Conservation (phyloP, 2,329 filamentous ascomycete species). For the Diaporthe vexans region DNA sequence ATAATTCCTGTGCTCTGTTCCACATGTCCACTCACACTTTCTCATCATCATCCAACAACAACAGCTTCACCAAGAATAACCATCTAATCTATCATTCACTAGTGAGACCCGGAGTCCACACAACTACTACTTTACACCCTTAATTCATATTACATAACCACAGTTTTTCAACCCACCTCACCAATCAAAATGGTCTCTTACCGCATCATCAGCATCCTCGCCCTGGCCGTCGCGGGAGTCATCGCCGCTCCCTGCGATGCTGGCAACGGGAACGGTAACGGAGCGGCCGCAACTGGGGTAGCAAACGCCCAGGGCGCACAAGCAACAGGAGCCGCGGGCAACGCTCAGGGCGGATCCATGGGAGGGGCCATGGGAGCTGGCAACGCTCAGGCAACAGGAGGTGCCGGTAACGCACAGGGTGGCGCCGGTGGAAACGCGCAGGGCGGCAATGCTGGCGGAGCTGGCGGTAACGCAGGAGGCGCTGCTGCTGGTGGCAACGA, state of each 20-base stretch:
- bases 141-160: slow-evolving; percentile 12
- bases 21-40: not conserved
- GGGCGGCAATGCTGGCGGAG: not conserved
- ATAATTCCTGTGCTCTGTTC: not conserved
- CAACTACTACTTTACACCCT: not conserved
- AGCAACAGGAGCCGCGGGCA: not conserved
- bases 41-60: slow-evolving; percentile 8
- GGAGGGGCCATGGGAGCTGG: not conserved
- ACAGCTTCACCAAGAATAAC: not conserved
- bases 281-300: slow-evolving; percentile 3
- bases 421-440: not conserved
- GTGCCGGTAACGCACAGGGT: not conserved
- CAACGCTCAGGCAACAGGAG: not conserved
- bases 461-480: not conserved
- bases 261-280: not conserved
- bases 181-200: slow-evolving; percentile 31
- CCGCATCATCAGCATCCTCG: slow-evolving; percentile 6
- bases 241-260: slow-evolving; percentile 20
- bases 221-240: slow-evolving; percentile 22
- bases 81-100: not conserved
- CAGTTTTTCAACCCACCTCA: not conserved
- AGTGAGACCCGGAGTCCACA: slow-evolving; percentile 29
- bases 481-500: not conserved
- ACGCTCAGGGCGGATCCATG: not conserved
- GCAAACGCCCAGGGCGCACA: not conserved